Evolutionary conservation across 2,329 filamentous ascomycete species (phyloP), one percentile per base, ranked within the genome.

Genomic region (Pyrenophora tritici-repentis): DNA sequence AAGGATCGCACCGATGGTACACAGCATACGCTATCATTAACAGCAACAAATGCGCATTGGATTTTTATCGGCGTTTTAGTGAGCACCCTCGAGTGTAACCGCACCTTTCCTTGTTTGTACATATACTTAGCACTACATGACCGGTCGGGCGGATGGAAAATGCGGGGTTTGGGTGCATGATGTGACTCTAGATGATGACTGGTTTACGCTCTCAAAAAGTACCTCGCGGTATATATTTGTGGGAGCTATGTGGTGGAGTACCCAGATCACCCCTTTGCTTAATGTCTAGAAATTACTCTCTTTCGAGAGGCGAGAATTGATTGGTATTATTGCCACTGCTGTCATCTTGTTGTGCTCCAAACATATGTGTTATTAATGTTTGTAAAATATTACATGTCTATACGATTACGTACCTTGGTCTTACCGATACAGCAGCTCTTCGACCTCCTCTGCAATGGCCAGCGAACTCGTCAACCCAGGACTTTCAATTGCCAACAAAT

Each of bases 401-500:
- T 20, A 5, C 2, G 18, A 35, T 5, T 4, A 12, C 33, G 13
- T 35, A 17, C 14, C 17, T 9, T 7, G 8, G 6, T 6, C 10
- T 38, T 10, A 71, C 33, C 61, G 47, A 65, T 86, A 85, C 61
- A 86, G 57, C 42, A 86, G 67, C 1, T 63, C 70, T 60, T 83
- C 75, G 8, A 96, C 91, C 78, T 83, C 82, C 68, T 96, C 90
- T 3, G 81, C 92, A 73, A 97, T 93, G 1, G 91, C 91, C 76
- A 97, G 75, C 62, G 83, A 85, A 71, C 90, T 94, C 39, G 93
- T 97, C 72, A 97, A 75, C 4, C 93, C 93, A 0, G 93, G 93
- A 73, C 90, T 96, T 78, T 97, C 93, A 62, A 97, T 97, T 0
- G 91, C 93, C 62, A 97, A 69, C 60, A 97, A 71, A 77, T 97